Evolutionary conservation across 441 rosid genomes (phyloP).

Genomic region (Metrosideros polymorpha): DNA sequence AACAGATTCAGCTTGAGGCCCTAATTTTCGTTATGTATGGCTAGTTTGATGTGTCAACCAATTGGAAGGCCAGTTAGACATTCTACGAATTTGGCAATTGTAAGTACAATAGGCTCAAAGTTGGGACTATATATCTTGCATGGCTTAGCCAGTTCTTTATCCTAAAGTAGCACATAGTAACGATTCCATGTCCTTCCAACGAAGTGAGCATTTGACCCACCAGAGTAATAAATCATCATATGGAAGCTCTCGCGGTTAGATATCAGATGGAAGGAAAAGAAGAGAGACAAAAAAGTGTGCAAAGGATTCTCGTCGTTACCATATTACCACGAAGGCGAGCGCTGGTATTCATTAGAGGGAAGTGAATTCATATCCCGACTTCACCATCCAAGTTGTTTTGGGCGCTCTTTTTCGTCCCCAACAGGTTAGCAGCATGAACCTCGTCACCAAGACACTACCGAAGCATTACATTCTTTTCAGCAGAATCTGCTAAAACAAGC

Average conservation of each 20-base stretch:
- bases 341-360: neutral
- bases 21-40: neutral
- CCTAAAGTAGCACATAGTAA: neutral
- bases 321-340: neutral
- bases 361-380: neutral
- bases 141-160: neutral
- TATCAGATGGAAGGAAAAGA: neutral
- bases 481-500: neutral
- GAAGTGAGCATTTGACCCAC: neutral
- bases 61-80: neutral
- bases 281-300: neutral
- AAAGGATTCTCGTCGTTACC: neutral
- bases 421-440: neutral
- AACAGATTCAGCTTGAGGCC: neutral
- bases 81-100: neutral
- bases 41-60: neutral
- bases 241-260: neutral
- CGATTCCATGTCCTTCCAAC: neutral
- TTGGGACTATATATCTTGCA: neutral
- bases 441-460: neutral
- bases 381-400: neutral
- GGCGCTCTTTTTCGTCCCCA: neutral
- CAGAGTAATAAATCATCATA: neutral
- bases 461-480: neutral
- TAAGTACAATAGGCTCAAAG: neutral